These are phyloP conservation scores for Galerina marginata DNA, from an alignment of 768 basidiomycete genomes.

Conservation along the genomic window DNA sequence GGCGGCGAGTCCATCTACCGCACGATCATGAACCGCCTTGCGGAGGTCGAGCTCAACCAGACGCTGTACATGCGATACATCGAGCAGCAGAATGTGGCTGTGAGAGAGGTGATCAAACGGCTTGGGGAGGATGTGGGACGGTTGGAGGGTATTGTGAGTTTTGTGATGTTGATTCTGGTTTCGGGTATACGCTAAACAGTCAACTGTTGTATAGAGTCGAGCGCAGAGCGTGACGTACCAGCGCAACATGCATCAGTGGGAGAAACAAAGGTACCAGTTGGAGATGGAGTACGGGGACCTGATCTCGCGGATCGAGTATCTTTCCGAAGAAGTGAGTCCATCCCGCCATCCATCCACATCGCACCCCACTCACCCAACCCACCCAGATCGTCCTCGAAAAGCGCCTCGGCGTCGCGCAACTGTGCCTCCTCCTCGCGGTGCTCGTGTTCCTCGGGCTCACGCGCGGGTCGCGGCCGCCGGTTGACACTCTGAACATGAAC, in stretches of 20 bases:
- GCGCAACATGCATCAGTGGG: slow-evolving; percentile 69
- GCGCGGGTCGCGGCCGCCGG: slow-evolving; percentile 57
- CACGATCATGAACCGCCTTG: slow-evolving; percentile 92
- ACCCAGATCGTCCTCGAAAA: slow-evolving; percentile 84
- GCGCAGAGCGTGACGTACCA: slow-evolving; percentile 72
- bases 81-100: slow-evolving; percentile 82
- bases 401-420: slow-evolving; percentile 85
- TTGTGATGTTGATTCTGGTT: neutral
- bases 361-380: neutral
- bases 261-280: slow-evolving; percentile 65
- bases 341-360: slow-evolving; percentile 1
- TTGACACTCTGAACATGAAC: slow-evolving; percentile 30
- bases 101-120: slow-evolving; percentile 75
- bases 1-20: slow-evolving; percentile 94
- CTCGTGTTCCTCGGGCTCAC: slow-evolving; percentile 88
- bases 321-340: slow-evolving; percentile 76
- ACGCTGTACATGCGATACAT: slow-evolving; percentile 86
- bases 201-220: slow-evolving; percentile 59
- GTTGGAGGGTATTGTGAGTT: slow-evolving; percentile 73
- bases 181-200: too few relatives aligned
- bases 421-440: slow-evolving; percentile 82
- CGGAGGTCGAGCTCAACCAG: slow-evolving; percentile 84
- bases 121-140: slow-evolving; percentile 82
- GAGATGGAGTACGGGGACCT: slow-evolving; percentile 77
- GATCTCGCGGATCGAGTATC: slow-evolving; percentile 68